A percentile compares a stretch with the other conserved stretches of the same genome.
Evolutionary conservation across 768 basidiomycete species (phyloP).

Genomic region (Tulasnella calospora): DNA sequence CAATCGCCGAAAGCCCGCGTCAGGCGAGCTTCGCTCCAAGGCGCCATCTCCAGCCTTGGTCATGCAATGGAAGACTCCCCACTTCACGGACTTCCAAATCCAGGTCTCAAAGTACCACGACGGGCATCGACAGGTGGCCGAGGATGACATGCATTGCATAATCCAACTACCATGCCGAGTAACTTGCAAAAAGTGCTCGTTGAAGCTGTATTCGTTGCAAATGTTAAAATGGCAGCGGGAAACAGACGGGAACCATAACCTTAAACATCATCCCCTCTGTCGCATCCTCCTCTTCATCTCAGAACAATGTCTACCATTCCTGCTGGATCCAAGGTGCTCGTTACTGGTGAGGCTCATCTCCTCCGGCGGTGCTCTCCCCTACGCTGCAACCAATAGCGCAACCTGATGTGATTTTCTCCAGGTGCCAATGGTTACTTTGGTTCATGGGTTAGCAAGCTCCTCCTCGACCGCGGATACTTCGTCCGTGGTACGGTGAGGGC

Average conservation of each 20-base stretch:
- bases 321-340: neutral
- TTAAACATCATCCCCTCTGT: neutral
- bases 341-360: neutral
- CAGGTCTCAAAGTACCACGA: neutral
- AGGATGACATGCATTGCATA: neutral
- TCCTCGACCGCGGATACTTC: slow-evolving; percentile 23
- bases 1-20: neutral
- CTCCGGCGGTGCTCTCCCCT: neutral
- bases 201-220: too few relatives aligned
- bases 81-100: neutral
- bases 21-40: neutral
- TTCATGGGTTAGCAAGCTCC: slow-evolving; percentile 23
- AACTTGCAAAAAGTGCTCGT: too few relatives aligned
- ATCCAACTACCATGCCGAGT: neutral
- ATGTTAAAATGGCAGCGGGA: neutral
- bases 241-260: neutral
- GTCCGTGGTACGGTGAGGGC: slow-evolving; percentile 24
- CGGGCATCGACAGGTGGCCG: neutral
- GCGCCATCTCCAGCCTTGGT: neutral
- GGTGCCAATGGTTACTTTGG: slow-evolving; percentile 23
- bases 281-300: neutral
- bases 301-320: neutral
- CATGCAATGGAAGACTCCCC: neutral
- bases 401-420: neutral
- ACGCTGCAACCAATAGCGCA: neutral